Evolutionary conservation across 495 filamentous ascomycete genomes (phyloP).

Genomic region (Talaromyces thailandensis): DNA sequence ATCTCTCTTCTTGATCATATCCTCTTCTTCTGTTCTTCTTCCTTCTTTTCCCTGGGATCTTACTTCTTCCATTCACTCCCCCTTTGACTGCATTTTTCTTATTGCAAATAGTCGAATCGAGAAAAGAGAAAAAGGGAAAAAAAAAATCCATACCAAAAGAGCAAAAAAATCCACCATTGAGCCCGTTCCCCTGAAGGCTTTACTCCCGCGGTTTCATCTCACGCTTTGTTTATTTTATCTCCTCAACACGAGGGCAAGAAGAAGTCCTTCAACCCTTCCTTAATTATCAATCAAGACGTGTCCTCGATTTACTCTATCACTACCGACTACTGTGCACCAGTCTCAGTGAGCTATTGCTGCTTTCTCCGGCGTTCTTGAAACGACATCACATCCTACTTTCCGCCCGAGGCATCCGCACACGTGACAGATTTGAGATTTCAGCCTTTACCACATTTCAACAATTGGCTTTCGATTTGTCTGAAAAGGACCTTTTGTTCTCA

Average conservation of each 20-base stretch:
- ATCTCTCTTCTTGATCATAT: constrained; percentile 11
- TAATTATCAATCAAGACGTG: constrained; percentile 5
- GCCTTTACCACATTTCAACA: not conserved
- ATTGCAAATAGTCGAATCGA: constrained; percentile 6
- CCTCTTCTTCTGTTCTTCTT: constrained; percentile 15
- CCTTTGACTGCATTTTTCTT: constrained; percentile 21
- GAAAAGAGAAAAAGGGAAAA: constrained; percentile 1
- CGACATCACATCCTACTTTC: not conserved
- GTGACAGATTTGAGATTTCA: not conserved
- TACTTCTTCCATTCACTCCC: constrained; percentile 16
- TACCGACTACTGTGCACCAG: not conserved
- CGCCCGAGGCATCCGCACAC: not conserved
- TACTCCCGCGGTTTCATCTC: constrained; percentile 1
- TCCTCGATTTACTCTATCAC: constrained; percentile 3
- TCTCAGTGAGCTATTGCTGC: constrained; percentile 20
- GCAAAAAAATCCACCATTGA: not conserved
- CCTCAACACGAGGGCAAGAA: not conserved
- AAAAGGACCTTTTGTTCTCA: not conserved
- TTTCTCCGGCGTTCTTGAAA: not conserved
- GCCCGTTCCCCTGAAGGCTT: not conserved
- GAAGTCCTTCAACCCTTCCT: not conserved
- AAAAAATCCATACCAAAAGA: not conserved
- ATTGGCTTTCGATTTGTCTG: not conserved
- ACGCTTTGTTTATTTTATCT: constrained; percentile 4
- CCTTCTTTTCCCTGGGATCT: constrained; percentile 12